These are phyloP conservation scores for Mycosphaerelloides madeirae DNA, from an alignment of 2,329 filamentous ascomycete species.

Conservation along the genomic window DNA sequence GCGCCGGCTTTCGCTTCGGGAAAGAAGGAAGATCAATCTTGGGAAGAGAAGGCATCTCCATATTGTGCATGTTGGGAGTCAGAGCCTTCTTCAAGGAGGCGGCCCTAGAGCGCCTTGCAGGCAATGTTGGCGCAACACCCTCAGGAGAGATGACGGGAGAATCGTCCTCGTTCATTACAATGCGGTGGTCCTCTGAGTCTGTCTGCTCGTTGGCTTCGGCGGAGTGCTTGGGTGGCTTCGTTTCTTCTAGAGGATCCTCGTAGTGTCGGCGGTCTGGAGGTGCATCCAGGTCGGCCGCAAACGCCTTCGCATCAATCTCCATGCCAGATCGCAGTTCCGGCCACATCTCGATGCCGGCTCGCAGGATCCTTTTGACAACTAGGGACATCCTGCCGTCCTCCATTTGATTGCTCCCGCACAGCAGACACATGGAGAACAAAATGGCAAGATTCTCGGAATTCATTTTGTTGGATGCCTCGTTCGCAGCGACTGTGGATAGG, in stretches of 20 bases:
- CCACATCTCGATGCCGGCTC: conserved; percentile 46
- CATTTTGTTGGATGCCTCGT: conserved; percentile 52
- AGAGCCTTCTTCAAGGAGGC: conserved; percentile 18
- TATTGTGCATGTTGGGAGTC: conserved; percentile 14
- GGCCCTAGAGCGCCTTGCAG: conserved; percentile 27
- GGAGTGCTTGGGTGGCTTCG: conserved; percentile 9
- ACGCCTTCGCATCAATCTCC: conserved; percentile 34
- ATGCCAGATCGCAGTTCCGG: conserved; percentile 40
- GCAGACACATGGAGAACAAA: conserved; percentile 50
- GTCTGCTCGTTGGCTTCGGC: conserved; percentile 21
- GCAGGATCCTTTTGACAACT: conserved; percentile 47
- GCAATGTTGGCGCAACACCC: conserved; percentile 33
- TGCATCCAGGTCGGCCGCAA: conserved; percentile 38
- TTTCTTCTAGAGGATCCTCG: conserved; percentile 44
- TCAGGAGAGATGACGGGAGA: conserved; percentile 7
- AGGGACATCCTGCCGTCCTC: conserved; percentile 52
- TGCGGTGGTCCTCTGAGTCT: conserved; percentile 36
- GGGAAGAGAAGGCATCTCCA: conserved; percentile 12
- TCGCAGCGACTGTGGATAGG: conserved; percentile 43
- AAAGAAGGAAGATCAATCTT: conserved; percentile 16
- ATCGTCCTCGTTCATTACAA: conserved; percentile 42
- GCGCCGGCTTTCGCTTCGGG: conserved; percentile 39
- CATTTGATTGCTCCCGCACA: conserved; percentile 51
- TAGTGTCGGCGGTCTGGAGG: conserved; percentile 41
- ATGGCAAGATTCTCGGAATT: conserved; percentile 50